phyloP scores from a whole-genome alignment of 1,139 yeast species.

The Candida gigantensis region DNA sequence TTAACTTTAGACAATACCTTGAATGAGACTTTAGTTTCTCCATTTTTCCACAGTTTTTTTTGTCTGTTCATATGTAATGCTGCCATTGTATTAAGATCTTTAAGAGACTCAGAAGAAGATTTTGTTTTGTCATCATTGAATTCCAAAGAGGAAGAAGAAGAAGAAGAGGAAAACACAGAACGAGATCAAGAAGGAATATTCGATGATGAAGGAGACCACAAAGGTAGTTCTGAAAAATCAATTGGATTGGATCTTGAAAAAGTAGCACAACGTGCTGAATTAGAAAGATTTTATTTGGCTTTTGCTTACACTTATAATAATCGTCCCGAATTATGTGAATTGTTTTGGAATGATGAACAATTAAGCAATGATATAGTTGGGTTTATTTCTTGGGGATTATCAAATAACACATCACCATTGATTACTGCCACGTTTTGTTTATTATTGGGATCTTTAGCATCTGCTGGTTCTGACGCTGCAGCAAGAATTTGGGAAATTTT shows the following conservation, averaged over 20 bases:
- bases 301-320: slow-evolving; percentile 68
- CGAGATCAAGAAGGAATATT: too few relatives aligned
- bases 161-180: slow-evolving; percentile 23
- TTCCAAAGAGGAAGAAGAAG: slow-evolving; percentile 20
- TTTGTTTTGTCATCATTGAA: slow-evolving; percentile 54
- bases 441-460: slow-evolving; percentile 72
- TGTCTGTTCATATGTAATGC: slow-evolving; percentile 66
- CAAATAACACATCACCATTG: slow-evolving; percentile 73
- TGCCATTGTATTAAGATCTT: slow-evolving; percentile 76
- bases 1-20: slow-evolving; percentile 26
- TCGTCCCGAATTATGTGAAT: slow-evolving; percentile 57
- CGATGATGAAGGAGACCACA: too few relatives aligned
- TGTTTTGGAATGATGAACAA: slow-evolving; percentile 75
- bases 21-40: slow-evolving; percentile 36
- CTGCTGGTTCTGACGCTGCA: slow-evolving; percentile 56
- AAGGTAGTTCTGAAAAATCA: slow-evolving; percentile 12
- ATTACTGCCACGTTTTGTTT: slow-evolving; percentile 83
- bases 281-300: slow-evolving; percentile 83
- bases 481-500: slow-evolving; percentile 44
- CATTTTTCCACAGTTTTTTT: slow-evolving; percentile 55
- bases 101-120: slow-evolving; percentile 88
- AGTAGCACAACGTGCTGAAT: slow-evolving; percentile 71
- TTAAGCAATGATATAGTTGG: slow-evolving; percentile 52
- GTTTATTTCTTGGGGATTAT: slow-evolving; percentile 84
- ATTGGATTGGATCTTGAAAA: slow-evolving; percentile 48